phyloP scores from a whole-genome alignment of 1,284 basidiomycete species.

The Rhodotorula mucilaginosa region DNA sequence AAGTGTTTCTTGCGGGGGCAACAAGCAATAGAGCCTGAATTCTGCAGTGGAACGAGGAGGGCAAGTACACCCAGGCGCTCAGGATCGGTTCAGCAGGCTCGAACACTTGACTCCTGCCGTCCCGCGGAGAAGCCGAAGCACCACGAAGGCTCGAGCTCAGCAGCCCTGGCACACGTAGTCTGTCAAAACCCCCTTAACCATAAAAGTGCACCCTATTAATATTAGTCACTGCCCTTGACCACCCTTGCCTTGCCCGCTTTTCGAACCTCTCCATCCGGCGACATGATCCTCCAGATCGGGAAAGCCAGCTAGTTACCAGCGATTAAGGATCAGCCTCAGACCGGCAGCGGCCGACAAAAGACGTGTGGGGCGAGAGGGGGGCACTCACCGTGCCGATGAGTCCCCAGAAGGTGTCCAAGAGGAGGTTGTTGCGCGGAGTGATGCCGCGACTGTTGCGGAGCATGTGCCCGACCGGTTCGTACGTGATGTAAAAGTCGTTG shows the following conservation, averaged over 20 bases:
- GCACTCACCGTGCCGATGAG: conserved; percentile 56
- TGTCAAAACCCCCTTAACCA: background rate
- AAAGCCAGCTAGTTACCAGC: conserved; percentile 44
- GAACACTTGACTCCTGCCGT: too few relatives aligned
- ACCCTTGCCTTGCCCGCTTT: conserved; percentile 13
- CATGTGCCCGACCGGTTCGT: conserved; percentile 65
- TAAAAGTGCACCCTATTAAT: background rate
- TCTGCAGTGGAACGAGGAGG: too few relatives aligned
- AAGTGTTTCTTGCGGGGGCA: too few relatives aligned
- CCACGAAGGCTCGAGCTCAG: too few relatives aligned
- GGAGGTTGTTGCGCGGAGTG: conserved; percentile 62
- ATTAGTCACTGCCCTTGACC: background rate
- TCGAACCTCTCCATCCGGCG: conserved; percentile 38
- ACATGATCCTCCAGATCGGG: conserved; percentile 51
- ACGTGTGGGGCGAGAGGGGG: too few relatives aligned
- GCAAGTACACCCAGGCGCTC: too few relatives aligned
- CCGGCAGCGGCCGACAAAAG: too few relatives aligned
- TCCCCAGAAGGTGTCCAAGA: conserved; percentile 58
- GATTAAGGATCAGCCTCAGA: too few relatives aligned
- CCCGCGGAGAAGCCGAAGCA: too few relatives aligned
- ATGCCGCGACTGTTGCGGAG: conserved; percentile 69
- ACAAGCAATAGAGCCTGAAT: too few relatives aligned
- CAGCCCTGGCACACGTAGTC: too few relatives aligned
- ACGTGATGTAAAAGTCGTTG: conserved; percentile 73
- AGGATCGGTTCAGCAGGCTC: too few relatives aligned